Evolutionary conservation across 306 rosid species (phyloP), one percentile per base, ranked within the genome.

Genomic region (Adenanthera pavonina): DNA sequence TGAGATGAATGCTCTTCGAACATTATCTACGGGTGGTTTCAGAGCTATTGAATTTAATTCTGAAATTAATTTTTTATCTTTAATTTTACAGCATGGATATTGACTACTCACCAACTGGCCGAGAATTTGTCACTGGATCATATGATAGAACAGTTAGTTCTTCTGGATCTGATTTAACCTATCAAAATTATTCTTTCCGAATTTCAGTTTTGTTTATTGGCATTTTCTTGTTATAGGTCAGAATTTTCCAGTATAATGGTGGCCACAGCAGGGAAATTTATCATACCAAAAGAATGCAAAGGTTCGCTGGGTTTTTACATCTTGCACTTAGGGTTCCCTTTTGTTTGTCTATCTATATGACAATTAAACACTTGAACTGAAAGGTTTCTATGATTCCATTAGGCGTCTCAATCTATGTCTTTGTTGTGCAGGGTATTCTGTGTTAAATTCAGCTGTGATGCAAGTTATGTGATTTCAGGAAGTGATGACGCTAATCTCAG

Each of bases 121-220:
- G 98, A 69, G 99, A 95, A 84, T 95, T 95, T 87, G 99, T 95
- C 49, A 95, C 99, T 57, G 99, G 98, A 66, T 93, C 99, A 75
- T 93, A 95, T 80, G 99, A 95, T 86, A 92, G 97, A 91, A 89
- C 99, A 30, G 99, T 95, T 85, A 89, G 98, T 87, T 79, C 44
- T 40, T 72, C 82, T 85, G 71, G 64, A 64, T 67, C 73, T 60
- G 19, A 41, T 74, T 62, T 78, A 74, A 57, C 72, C 54, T 47
- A 17, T 75, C 17, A 8, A 14, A 34, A 5, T 66, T 53, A 56
- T 19, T 53, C 46, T 49, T 74, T 30, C 64, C 56, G 41, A 62
- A 57, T 78, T 51, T 33, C 7, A 19, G 70, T 60, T 38, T 1
- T 76, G 53, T 52, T 60, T 9, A 47, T 56, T 54, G 38, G 53